Conservation (phyloP, 2,329 filamentous ascomycete genomes). For the Trichophaea hybrida region DNA sequence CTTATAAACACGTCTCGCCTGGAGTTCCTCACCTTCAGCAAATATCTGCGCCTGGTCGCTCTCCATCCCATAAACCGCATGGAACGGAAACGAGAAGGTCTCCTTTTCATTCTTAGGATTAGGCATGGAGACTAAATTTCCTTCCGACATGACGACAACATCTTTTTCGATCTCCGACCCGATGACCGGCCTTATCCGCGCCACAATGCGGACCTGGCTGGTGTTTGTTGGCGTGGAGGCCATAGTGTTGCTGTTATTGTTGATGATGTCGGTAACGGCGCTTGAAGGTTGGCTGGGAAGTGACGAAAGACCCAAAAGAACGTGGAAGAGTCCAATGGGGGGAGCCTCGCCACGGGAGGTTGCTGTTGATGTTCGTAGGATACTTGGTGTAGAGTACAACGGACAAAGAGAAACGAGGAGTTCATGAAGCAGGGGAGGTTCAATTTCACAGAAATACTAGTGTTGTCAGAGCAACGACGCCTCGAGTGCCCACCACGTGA, state of each 20-base stretch:
- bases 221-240: neutral
- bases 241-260: neutral
- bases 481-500: too few relatives aligned
- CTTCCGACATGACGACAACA: constrained; percentile 60
- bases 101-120: constrained; percentile 86
- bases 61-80: constrained; percentile 70
- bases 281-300: too few relatives aligned
- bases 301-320: too few relatives aligned
- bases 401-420: too few relatives aligned
- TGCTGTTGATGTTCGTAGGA: too few relatives aligned
- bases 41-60: constrained; percentile 79
- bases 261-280: neutral
- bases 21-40: constrained; percentile 53
- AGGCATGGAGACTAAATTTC: constrained; percentile 67
- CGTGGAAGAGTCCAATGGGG: too few relatives aligned
- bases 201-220: constrained; percentile 59
- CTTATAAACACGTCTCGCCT: neutral
- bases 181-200: constrained; percentile 75
- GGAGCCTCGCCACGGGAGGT: too few relatives aligned
- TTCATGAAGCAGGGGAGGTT: too few relatives aligned
- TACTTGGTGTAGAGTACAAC: too few relatives aligned
- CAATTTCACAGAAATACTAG: too few relatives aligned
- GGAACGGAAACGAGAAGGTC: constrained; percentile 89
- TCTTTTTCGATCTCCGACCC: constrained; percentile 76
- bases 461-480: too few relatives aligned